Evolutionary conservation across 2,329 filamentous ascomycete genomes (phyloP).

Genomic region (Didymella pomorum): DNA sequence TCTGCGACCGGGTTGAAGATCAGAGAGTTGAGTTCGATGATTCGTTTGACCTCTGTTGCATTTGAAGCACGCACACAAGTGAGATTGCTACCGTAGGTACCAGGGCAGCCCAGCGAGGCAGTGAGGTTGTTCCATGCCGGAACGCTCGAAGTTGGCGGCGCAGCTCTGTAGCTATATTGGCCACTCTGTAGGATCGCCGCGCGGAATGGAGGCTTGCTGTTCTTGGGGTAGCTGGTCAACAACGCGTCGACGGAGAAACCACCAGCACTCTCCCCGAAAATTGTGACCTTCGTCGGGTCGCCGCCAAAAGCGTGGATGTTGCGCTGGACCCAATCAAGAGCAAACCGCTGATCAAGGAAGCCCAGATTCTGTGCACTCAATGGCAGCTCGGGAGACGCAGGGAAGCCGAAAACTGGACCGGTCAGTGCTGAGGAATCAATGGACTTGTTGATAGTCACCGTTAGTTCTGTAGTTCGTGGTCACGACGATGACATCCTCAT

Average conservation of each 20-base stretch:
- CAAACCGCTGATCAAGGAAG: conserved; percentile 64
- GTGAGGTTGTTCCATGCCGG: conserved; percentile 36
- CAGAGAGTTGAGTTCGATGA: conserved; percentile 30
- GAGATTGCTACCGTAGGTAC: conserved; percentile 26
- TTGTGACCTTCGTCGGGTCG: conserved; percentile 58
- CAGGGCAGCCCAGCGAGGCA: conserved; percentile 32
- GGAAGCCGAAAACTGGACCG: conserved; percentile 40
- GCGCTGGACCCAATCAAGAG: conserved; percentile 62
- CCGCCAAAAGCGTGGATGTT: conserved; percentile 61
- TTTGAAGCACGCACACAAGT: conserved; percentile 35
- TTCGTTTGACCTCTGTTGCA: conserved; percentile 27
- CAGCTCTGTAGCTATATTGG: conserved; percentile 31
- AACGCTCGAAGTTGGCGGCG: conserved; percentile 18
- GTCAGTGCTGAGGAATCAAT: neutral
- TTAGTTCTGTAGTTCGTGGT: conserved; percentile 44
- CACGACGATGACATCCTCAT: conserved; percentile 43
- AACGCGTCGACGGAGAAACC: conserved; percentile 37
- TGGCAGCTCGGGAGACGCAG: conserved; percentile 32
- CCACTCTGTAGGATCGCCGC: conserved; percentile 44
- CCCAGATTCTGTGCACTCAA: conserved; percentile 55
- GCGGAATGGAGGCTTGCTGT: conserved; percentile 36
- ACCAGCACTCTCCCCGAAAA: conserved; percentile 49
- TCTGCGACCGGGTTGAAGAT: conserved; percentile 33
- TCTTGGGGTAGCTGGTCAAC: conserved; percentile 36
- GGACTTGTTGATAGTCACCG: conserved; percentile 17